Percentiles rank a stretch among this genome's conserved stretches.
phyloP scores from a whole-genome alignment of 2,329 filamentous ascomycete species.

The Epichloe typhina region DNA sequence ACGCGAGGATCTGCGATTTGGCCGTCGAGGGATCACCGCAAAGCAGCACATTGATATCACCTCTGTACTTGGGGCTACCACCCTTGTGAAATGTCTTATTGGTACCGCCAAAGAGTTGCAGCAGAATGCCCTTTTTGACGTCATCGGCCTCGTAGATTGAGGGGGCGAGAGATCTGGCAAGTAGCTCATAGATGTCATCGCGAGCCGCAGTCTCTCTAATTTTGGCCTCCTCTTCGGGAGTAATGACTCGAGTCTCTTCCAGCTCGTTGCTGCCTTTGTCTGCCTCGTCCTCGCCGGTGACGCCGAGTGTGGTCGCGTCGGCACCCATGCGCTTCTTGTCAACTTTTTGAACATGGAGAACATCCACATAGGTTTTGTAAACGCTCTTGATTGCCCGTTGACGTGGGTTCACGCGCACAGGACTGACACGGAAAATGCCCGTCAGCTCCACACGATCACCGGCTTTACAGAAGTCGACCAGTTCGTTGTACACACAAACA shows the following conservation, averaged over 20 bases:
- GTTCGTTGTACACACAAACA: constrained; percentile 88
- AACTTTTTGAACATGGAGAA: constrained; percentile 89
- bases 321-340: constrained; percentile 91
- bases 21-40: constrained; percentile 95
- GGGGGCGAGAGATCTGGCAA: constrained; percentile 80
- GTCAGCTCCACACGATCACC: constrained; percentile 94
- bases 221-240: constrained; percentile 74
- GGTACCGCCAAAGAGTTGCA: constrained; percentile 92
- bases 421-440: constrained; percentile 90
- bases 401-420: constrained; percentile 85
- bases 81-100: constrained; percentile 98
- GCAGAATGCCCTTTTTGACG: constrained; percentile 96
- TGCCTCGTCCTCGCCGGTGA: constrained; percentile 56
- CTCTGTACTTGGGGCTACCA: constrained; percentile 86
- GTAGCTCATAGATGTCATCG: constrained; percentile 82
- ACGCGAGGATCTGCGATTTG: constrained; percentile 88
- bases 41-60: constrained; percentile 92
- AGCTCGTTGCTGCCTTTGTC: constrained; percentile 57
- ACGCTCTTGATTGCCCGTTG: constrained; percentile 88
- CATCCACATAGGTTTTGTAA: constrained; percentile 96
- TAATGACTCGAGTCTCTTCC: constrained; percentile 73
- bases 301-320: constrained; percentile 76
- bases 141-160: constrained; percentile 98
- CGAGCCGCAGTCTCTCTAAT: constrained; percentile 71
- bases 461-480: constrained; percentile 95